These are phyloP conservation scores for Asclepias syriaca DNA, from an alignment of 257 asterid genomes.

Conservation along the genomic window DNA sequence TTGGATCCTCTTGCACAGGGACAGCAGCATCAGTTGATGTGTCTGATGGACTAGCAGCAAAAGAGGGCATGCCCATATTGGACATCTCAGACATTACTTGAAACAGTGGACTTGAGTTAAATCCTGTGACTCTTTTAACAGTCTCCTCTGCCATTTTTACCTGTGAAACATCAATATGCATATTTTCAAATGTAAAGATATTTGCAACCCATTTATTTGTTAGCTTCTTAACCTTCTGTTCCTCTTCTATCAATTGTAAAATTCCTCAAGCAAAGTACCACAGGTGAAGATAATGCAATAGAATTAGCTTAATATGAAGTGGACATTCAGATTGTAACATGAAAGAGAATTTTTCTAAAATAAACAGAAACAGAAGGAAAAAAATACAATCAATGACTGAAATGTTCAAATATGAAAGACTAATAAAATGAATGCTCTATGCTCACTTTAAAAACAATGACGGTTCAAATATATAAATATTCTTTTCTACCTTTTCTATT, in stretches of 20 bases:
- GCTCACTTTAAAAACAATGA: neutral
- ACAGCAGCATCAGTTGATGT: slow-evolving; percentile 65
- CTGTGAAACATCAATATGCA: slow-evolving; percentile 27
- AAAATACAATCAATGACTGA: neutral
- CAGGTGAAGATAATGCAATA: too few relatives aligned
- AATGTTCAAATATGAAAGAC: neutral
- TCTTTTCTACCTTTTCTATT: neutral
- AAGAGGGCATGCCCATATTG: slow-evolving; percentile 52
- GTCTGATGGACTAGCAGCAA: slow-evolving; percentile 53
- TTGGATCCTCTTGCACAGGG: slow-evolving; percentile 54
- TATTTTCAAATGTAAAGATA: neutral
- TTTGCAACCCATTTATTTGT: neutral
- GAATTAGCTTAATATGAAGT: neutral
- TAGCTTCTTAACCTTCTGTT: neutral
- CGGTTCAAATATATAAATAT: neutral
- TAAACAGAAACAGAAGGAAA: neutral
- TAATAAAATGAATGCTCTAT: neutral
- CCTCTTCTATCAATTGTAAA: neutral
- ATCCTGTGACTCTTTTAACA: slow-evolving; percentile 81
- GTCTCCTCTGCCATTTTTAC: slow-evolving; percentile 95
- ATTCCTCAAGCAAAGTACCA: neutral
- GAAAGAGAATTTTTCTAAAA: neutral
- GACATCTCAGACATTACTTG: slow-evolving; percentile 83
- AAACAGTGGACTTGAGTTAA: slow-evolving; percentile 50
- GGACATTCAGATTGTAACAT: too few relatives aligned